Evolutionary conservation across 345 rosid genomes (phyloP).

Genomic region (Tarenaya hassleriana): DNA sequence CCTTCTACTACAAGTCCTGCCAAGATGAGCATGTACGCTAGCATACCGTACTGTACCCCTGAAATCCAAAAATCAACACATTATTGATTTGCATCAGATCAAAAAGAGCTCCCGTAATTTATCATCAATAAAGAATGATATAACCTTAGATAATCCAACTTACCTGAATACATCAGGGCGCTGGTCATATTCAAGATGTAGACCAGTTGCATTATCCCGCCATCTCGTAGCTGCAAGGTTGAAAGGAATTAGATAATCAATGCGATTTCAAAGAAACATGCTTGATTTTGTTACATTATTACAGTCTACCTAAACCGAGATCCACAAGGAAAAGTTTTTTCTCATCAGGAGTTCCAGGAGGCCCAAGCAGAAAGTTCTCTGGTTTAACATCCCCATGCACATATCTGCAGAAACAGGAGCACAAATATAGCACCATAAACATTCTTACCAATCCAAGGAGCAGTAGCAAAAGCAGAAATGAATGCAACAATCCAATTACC

Average conservation of each 20-base stretch:
- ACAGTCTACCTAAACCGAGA: constrained; percentile 68
- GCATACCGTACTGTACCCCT: constrained; percentile 98
- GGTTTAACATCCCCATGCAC: constrained; percentile 99
- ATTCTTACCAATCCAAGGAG: too few species aligned
- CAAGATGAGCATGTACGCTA: constrained; percentile 97
- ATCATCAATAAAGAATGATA: constrained; percentile 14
- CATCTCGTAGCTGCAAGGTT: constrained; percentile 69
- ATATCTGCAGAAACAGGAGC: constrained; percentile 45
- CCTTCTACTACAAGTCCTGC: constrained; percentile 92
- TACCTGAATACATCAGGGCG: constrained; percentile 98
- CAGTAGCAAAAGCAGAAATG: too few species aligned
- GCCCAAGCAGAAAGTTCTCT: constrained; percentile 91
- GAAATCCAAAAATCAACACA: constrained; percentile 23
- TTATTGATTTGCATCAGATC: constrained; percentile 2
- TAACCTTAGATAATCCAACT: not conserved
- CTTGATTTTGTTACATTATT: not conserved
- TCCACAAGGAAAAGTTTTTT: constrained; percentile 91
- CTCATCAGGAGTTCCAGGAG: constrained; percentile 75
- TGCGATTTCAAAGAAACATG: constrained; percentile 13
- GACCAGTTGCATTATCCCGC: constrained; percentile 75
- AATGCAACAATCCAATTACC: too few species aligned
- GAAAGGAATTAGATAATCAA: constrained; percentile 19
- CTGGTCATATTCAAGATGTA: constrained; percentile 94
- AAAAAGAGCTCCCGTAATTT: not conserved
- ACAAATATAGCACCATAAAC: constrained; percentile 12